A percentile compares a stretch with the other conserved stretches of the same genome.
phyloP scores from a whole-genome alignment of 2,329 filamentous ascomycete species.

The Fonsecaea pedrosoi region DNA sequence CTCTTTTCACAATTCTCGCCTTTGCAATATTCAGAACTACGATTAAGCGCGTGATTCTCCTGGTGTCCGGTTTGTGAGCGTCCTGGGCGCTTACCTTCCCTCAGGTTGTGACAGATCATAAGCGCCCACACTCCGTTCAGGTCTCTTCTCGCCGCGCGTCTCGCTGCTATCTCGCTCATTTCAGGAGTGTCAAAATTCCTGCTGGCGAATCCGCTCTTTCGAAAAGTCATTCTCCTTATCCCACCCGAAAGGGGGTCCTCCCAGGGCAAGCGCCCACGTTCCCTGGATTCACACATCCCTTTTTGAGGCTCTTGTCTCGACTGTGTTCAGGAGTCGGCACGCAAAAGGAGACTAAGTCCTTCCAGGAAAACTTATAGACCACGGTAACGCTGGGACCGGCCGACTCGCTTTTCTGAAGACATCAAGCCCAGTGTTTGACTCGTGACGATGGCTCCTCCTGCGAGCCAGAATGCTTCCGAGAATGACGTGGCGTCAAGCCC shows the following conservation, averaged over 20 bases:
- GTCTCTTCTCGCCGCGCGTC: conserved; percentile 19
- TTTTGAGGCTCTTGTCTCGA: conserved; percentile 11
- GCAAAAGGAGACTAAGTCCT: conserved; percentile 5
- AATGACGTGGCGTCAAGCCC: conserved; percentile 24
- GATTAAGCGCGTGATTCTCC: neutral
- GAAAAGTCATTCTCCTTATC: conserved; percentile 20
- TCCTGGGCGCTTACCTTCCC: conserved; percentile 23
- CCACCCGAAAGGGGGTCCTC: conserved; percentile 20
- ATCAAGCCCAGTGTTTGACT: neutral
- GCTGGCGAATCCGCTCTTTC: conserved; percentile 5
- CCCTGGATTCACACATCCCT: conserved; percentile 22
- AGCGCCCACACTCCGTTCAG: conserved; percentile 22
- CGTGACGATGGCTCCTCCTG: conserved; percentile 8
- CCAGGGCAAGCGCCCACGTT: conserved; percentile 28
- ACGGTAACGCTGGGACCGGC: conserved; percentile 10
- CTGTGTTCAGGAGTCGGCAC: conserved; percentile 22
- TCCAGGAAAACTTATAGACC: conserved; percentile 22
- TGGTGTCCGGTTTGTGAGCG: conserved; percentile 1
- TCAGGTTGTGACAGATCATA: conserved; percentile 24
- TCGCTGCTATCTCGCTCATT: conserved; percentile 10
- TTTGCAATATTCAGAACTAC: neutral
- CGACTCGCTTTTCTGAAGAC: neutral
- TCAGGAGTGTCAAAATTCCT: conserved; percentile 6
- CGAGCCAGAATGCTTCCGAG: conserved; percentile 14
- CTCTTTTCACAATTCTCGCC: neutral